These are phyloP conservation scores for Miscanthus sacchariflorus DNA, from an alignment of 202 grass and related monocot genomes.

Conservation along the genomic window DNA sequence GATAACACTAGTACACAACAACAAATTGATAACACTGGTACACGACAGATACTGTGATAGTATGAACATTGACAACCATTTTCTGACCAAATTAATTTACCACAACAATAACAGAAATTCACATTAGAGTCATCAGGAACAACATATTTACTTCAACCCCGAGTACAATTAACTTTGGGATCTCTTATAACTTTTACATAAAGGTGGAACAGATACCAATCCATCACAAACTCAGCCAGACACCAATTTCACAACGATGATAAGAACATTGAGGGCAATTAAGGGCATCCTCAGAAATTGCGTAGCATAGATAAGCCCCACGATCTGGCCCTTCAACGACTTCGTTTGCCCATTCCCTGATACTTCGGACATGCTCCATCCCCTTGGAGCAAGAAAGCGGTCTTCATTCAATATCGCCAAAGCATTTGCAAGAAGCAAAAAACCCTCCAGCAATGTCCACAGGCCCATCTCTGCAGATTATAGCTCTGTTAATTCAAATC, in stretches of 20 bases:
- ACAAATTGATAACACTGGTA: not conserved
- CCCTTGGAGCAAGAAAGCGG: conserved; percentile 75
- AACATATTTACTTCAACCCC: conserved; percentile 30
- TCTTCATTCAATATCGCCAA: conserved; percentile 95
- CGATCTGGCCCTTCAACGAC: conserved; percentile 87
- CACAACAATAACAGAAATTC: conserved; percentile 7
- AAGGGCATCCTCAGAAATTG: conserved; percentile 88
- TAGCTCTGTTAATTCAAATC: conserved; percentile 17
- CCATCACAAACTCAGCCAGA: conserved; percentile 53
- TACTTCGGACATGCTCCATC: conserved; percentile 96
- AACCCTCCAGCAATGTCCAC: conserved; percentile 83
- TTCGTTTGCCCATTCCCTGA: conserved; percentile 76
- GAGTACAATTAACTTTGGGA: conserved; percentile 34
- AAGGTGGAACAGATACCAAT: conserved; percentile 20
- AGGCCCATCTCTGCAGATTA: conserved; percentile 76
- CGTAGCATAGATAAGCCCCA: conserved; percentile 86
- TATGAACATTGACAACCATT: not conserved
- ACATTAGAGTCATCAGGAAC: conserved; percentile 25
- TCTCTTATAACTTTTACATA: conserved; percentile 35
- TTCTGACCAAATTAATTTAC: conserved; percentile 33
- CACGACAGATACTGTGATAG: not conserved
- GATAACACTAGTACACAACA: not conserved
- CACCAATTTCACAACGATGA: conserved; percentile 84
- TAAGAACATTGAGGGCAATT: conserved; percentile 80
- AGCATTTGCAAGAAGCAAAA: conserved; percentile 86